Conservation (phyloP, 495 filamentous ascomycete species). For the Annulohypoxylon bovei region DNA sequence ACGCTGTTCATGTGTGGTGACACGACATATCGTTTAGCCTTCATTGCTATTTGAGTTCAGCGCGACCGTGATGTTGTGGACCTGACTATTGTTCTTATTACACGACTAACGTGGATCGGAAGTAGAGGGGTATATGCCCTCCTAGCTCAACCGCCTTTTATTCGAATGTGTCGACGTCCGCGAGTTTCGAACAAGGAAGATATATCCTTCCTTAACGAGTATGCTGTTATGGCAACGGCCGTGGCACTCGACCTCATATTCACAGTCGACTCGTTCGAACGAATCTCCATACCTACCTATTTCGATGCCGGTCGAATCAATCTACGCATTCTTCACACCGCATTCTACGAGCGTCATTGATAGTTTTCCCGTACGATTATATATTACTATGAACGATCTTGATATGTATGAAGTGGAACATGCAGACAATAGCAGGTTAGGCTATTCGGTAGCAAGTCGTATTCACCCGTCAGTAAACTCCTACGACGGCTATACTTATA, state of each 20-base stretch:
- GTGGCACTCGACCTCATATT: background rate
- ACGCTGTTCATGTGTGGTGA: constrained; percentile 2
- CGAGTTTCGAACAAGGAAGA: background rate
- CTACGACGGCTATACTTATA: background rate
- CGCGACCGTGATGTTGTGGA: background rate
- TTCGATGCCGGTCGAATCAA: background rate
- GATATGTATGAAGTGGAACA: background rate
- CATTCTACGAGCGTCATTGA: background rate
- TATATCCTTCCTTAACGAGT: background rate
- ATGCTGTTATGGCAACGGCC: background rate
- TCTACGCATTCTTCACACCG: background rate
- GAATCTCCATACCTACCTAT: background rate
- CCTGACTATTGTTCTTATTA: background rate
- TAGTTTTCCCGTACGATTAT: constrained; percentile 8
- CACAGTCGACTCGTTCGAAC: background rate
- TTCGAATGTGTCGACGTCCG: background rate
- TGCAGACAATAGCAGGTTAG: background rate
- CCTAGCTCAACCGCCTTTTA: background rate
- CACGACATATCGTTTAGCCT: background rate
- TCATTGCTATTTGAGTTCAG: background rate
- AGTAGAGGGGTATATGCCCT: background rate
- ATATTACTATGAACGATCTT: background rate
- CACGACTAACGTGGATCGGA: background rate
- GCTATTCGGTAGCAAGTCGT: constrained; percentile 11
- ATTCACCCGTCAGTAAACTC: constrained; percentile 12